These are phyloP conservation scores for Skeletonema tropicum DNA, from an alignment of 108 stramenopile species.

Conservation along the genomic window DNA sequence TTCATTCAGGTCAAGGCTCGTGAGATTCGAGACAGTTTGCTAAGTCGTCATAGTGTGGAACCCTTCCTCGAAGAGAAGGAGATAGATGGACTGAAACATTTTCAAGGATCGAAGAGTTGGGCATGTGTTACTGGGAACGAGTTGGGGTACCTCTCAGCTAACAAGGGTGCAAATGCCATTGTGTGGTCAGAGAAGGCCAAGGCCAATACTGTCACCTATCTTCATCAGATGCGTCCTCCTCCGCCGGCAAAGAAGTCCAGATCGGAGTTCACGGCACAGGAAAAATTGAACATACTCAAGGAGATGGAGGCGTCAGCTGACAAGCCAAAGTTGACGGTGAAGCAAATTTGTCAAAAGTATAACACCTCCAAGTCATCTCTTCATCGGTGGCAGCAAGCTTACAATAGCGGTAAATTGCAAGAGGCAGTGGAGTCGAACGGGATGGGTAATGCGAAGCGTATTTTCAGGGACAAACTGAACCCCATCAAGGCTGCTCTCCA, in stretches of 20 bases:
- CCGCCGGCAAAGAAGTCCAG: not conserved
- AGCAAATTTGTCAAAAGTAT: slow-evolving; percentile 9
- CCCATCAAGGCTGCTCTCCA: slow-evolving; percentile 6
- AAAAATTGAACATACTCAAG: slow-evolving; percentile 11
- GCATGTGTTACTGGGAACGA: slow-evolving; percentile 8
- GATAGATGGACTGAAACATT: not conserved
- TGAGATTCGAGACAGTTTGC: slow-evolving; percentile 3
- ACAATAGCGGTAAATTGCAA: slow-evolving; percentile 1
- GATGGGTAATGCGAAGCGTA: slow-evolving; percentile 1
- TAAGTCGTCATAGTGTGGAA: not conserved
- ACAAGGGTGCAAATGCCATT: not conserved
- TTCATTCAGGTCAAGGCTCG: slow-evolving; percentile 1
- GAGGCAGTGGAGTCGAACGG: slow-evolving; percentile 2
- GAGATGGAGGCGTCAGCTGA: not conserved
- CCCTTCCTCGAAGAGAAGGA: slow-evolving; percentile 9
- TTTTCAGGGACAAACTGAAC: not conserved
- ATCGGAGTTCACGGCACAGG: slow-evolving; percentile 6
- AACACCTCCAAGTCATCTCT: slow-evolving; percentile 16
- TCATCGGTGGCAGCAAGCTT: slow-evolving; percentile 4
- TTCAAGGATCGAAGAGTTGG: slow-evolving; percentile 13
- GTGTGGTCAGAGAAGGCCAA: slow-evolving; percentile 6
- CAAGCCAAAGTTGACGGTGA: slow-evolving; percentile 2
- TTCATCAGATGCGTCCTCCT: not conserved
- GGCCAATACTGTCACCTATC: not conserved
- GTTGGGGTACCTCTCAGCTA: slow-evolving; percentile 2